A percentile compares a stretch with the other conserved stretches of the same genome.
These are phyloP conservation scores for Dalbergia cultrata DNA, from an alignment of 306 rosid species.

Conservation along the genomic window DNA sequence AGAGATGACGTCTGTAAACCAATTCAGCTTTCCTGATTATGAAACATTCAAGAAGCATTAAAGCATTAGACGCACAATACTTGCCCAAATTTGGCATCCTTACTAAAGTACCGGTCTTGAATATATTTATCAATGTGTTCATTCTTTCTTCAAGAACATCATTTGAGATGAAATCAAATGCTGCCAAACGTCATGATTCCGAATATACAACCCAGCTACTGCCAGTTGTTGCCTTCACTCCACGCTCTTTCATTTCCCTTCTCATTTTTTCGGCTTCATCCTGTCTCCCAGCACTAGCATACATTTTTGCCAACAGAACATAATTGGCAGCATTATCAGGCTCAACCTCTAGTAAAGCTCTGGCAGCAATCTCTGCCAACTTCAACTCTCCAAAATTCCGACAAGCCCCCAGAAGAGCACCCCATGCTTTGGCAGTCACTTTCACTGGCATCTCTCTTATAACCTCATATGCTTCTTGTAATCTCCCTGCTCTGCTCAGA, in stretches of 20 bases:
- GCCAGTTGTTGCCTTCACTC: slow-evolving; percentile 67
- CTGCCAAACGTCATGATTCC: slow-evolving; percentile 42
- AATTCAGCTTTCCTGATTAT: slow-evolving; percentile 1
- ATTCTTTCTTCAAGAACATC: not conserved
- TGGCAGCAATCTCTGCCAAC: slow-evolving; percentile 76
- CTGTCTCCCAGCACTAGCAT: slow-evolving; percentile 72
- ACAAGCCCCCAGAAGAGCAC: slow-evolving; percentile 85
- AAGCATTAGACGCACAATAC: not conserved
- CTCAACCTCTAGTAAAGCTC: slow-evolving; percentile 72
- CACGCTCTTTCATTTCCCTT: slow-evolving; percentile 63
- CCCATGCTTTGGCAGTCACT: slow-evolving; percentile 86
- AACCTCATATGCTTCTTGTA: slow-evolving; percentile 71
- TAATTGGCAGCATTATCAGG: slow-evolving; percentile 83
- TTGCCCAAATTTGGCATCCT: not conserved
- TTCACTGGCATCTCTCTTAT: slow-evolving; percentile 74
- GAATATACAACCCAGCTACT: slow-evolving; percentile 80
- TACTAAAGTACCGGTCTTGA: not conserved
- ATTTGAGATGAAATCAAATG: not conserved
- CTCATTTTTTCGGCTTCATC: slow-evolving; percentile 73
- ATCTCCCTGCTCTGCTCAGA: slow-evolving; percentile 80
- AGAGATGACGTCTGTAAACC: not conserved
- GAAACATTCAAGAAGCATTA: not conserved
- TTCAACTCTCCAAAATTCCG: slow-evolving; percentile 68
- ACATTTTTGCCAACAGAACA: slow-evolving; percentile 70
- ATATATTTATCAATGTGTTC: not conserved